These are phyloP conservation scores for Arthrobotrys conoides DNA, from an alignment of 2,329 filamentous ascomycete genomes.

Conservation along the genomic window DNA sequence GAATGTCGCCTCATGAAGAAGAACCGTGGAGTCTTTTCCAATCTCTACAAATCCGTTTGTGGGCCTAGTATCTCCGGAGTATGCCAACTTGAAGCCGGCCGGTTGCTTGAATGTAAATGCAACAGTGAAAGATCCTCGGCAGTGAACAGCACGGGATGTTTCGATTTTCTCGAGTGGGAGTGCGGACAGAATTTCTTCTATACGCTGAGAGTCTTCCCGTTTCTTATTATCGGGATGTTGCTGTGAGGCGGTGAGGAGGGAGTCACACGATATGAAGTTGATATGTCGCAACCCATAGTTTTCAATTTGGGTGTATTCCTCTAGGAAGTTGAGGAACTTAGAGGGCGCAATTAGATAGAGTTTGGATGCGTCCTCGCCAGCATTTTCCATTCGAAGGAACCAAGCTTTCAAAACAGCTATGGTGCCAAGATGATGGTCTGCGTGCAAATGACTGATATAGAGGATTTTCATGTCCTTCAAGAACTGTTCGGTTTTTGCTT, in stretches of 20 bases:
- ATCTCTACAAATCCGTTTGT: constrained; percentile 78
- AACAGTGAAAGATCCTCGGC: constrained; percentile 81
- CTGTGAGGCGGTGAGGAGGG: constrained; percentile 63
- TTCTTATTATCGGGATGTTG: constrained; percentile 65
- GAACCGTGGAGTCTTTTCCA: constrained; percentile 81
- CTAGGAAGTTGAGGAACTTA: constrained; percentile 75
- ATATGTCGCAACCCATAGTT: constrained; percentile 77
- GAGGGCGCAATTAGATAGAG: constrained; percentile 62
- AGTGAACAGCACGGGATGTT: constrained; percentile 72
- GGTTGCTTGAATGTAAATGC: constrained; percentile 80
- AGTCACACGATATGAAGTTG: constrained; percentile 70
- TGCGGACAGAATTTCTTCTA: constrained; percentile 52
- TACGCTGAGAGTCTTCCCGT: constrained; percentile 61
- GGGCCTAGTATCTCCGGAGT: constrained; percentile 94
- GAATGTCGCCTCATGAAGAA: constrained; percentile 97
- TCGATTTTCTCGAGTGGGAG: constrained; percentile 64
- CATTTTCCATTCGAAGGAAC: constrained; percentile 73
- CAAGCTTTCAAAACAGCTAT: constrained; percentile 85
- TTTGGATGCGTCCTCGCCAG: constrained; percentile 64
- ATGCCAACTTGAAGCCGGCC: constrained; percentile 85
- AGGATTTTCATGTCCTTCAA: constrained; percentile 84
- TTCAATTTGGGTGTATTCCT: constrained; percentile 84
- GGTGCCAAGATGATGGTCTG: constrained; percentile 93
- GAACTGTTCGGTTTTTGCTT: constrained; percentile 77
- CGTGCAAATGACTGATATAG: constrained; percentile 95